Base-by-base conservation (phyloP, 163 green algal species). In the Volvox carteri region DNA sequence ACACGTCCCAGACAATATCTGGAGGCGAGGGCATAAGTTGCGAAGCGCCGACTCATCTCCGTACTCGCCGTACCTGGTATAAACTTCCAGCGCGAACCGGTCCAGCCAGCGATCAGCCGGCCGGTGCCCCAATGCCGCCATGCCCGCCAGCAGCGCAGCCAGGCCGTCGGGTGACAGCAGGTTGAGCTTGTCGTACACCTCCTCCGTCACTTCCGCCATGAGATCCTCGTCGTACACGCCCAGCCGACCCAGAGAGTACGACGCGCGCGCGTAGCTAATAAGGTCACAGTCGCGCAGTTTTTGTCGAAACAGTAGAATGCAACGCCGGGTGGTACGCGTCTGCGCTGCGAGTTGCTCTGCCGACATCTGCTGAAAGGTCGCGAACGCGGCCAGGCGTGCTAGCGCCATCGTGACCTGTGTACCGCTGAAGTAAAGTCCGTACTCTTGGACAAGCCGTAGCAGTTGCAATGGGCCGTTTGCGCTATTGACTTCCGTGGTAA, bases 391-490 rank as follows among this genome's bases (percentile, higher is more conserved):
- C 30, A 91, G 78, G 33, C 78, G 68, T 0, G 54, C 33, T 3
- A 91, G 78, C 2, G 70, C 70, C 78, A 75, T 46, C 0, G 70
- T 62, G n/a, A 80, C 28, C 65, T 91, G 87, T 4, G 83, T 62
- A 6, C 62, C 78, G 42, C 58, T 80, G 37, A 88, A 60, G 11
- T 33, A 6, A 35, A 41, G 3, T 8, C 78, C 78, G 37, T 85
- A 54, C 6, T 80, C 35, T 16, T 50, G 25, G 12, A 91, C 21
- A 42, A 91, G 44, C 52, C 37, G 9, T 4, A 42, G 25, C 19
- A 91, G 78, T 68, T 88, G 87, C n/a, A 91, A 33, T 3, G 87
- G 87, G 1, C 87, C 87, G 44, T 88, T 91, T 5, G 70, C 78
- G 7, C 41, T 60, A 56, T 85, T 88, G 42, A 91, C 48, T 18